Percentiles rank a stretch among this genome's conserved stretches.
phyloP scores from a whole-genome alignment of 2,329 filamentous ascomycete species.

The Pseudonectria buxi region DNA sequence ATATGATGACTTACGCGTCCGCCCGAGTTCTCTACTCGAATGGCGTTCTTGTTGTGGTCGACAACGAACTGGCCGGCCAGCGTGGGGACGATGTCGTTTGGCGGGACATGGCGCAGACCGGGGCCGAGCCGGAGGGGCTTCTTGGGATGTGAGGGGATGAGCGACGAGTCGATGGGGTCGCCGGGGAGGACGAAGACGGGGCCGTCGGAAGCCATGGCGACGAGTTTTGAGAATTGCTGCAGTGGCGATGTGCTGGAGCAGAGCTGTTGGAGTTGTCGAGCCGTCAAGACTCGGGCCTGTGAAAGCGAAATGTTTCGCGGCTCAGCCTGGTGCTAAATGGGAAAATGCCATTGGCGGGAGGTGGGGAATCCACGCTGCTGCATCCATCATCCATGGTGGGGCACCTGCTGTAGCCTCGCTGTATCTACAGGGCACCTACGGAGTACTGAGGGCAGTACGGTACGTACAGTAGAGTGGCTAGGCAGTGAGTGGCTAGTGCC shows the following conservation, averaged over 20 bases:
- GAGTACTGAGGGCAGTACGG: too few species aligned
- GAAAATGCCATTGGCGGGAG: neutral
- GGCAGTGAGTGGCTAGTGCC: slow-evolving; percentile 14
- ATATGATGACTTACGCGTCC: slow-evolving; percentile 51
- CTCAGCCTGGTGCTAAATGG: neutral
- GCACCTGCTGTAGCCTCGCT: slow-evolving; percentile 6
- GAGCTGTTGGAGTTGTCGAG: slow-evolving; percentile 6
- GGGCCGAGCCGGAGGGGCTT: slow-evolving; percentile 74
- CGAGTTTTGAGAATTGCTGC: slow-evolving; percentile 1
- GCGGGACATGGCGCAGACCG: slow-evolving; percentile 74
- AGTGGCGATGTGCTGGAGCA: neutral
- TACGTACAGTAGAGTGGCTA: too few species aligned
- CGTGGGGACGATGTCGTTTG: slow-evolving; percentile 63
- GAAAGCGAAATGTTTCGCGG: too few species aligned
- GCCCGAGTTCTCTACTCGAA: slow-evolving; percentile 67
- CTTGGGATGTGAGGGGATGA: slow-evolving; percentile 62
- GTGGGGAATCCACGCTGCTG: slow-evolving; percentile 5
- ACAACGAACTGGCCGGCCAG: slow-evolving; percentile 60
- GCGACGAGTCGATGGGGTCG: slow-evolving; percentile 59
- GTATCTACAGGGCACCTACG: too few species aligned
- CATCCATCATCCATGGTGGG: slow-evolving; percentile 1
- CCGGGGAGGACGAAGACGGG: slow-evolving; percentile 72
- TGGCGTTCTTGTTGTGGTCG: slow-evolving; percentile 66
- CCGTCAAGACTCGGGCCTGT: too few species aligned
- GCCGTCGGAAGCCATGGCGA: slow-evolving; percentile 46